Percentiles rank a stretch among this genome's conserved stretches.
These are phyloP conservation scores for Scorias spongiosa DNA, from an alignment of 2,329 filamentous ascomycete species.

Conservation along the genomic window DNA sequence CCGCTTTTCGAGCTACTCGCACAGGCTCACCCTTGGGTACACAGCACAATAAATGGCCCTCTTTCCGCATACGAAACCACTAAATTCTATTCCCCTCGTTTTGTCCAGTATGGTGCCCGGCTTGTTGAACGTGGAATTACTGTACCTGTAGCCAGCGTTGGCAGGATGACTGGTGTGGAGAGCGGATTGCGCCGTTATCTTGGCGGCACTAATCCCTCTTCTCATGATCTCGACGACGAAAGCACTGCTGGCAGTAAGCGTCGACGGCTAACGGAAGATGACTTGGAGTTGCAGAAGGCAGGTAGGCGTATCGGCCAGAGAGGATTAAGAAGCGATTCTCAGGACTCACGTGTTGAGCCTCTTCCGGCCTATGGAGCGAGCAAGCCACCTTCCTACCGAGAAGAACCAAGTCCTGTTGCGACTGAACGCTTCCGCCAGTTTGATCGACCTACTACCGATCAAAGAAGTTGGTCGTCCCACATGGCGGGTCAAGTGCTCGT, in stretches of 20 bases:
- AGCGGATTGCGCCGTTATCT: conserved; percentile 76
- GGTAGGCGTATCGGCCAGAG: neutral
- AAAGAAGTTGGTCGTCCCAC: conserved; percentile 50
- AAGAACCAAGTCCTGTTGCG: conserved; percentile 18
- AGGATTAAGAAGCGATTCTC: conserved; percentile 40
- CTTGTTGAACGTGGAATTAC: conserved; percentile 79
- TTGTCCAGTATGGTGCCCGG: conserved; percentile 75
- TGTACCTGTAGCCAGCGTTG: conserved; percentile 66
- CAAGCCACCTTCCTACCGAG: conserved; percentile 26
- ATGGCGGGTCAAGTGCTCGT: conserved; percentile 51
- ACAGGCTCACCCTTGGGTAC: conserved; percentile 73
- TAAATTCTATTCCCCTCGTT: conserved; percentile 79
- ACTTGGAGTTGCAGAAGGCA: conserved; percentile 35
- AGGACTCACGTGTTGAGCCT: conserved; percentile 54
- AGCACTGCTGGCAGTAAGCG: conserved; percentile 22
- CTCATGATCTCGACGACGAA: conserved; percentile 34
- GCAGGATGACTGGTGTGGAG: conserved; percentile 75
- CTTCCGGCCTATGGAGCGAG: conserved; percentile 74
- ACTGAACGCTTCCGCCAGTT: conserved; percentile 10
- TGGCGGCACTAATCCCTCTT: conserved; percentile 38
- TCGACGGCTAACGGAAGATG: conserved; percentile 28
- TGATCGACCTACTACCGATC: conserved; percentile 23
- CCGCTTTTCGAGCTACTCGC: conserved; percentile 76
- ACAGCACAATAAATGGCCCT: conserved; percentile 69
- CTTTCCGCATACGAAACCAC: conserved; percentile 73